Base-by-base conservation (phyloP, 2,329 filamentous ascomycete species). In the Paecilomyces sp. region DNA sequence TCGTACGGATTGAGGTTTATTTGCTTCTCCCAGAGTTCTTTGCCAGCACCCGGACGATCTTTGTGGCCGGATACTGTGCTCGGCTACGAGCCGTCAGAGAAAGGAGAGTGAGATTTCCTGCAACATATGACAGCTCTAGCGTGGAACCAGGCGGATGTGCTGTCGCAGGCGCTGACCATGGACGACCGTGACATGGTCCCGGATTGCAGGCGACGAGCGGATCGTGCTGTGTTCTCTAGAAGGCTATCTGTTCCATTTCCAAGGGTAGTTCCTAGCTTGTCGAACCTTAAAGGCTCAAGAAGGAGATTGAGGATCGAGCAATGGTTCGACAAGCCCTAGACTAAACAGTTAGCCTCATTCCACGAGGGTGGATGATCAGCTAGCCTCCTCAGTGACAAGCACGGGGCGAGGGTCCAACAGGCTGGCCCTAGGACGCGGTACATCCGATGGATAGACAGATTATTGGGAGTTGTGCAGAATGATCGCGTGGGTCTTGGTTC, bases 61-160 rank as follows among this genome's bases (percentile, higher is more conserved):
- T 47, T 18, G 41, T 18, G 15, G 41, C 18, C 41, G 18, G 36
- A 18, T 18, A 47, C 13, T 18, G 15, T 22, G 30, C 15, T 25
- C n/a, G 41, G n/a, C 31, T 41, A 57, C 24, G 41, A 47, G 24
- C 51, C 22, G 15, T 8, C 30, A 31, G 18, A 47, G 31, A 18
- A 34, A 22, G 56, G 33, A 25, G 41, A 28, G 22, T 25, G 22
- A 54, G 30, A 58, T 59, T 55, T 33, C 33, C 54, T 55, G 30
- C 15, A 28, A 59, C 57, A 59, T 59, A 59, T 59, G 57, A 59
- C 57, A 59, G 57, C 57, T 59, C 52, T 55, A 59, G 57, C 53
- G 57, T 53, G 24, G 51, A 30, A 47, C 51, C 11, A 24, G 47
- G 8, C 15, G 15, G 24, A 53, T 15, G 51, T 25, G 13, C 22